Evolutionary conservation across 306 rosid species (phyloP), one percentile per base, ranked within the genome.

Genomic region (Astragalus glycyphyllos): DNA sequence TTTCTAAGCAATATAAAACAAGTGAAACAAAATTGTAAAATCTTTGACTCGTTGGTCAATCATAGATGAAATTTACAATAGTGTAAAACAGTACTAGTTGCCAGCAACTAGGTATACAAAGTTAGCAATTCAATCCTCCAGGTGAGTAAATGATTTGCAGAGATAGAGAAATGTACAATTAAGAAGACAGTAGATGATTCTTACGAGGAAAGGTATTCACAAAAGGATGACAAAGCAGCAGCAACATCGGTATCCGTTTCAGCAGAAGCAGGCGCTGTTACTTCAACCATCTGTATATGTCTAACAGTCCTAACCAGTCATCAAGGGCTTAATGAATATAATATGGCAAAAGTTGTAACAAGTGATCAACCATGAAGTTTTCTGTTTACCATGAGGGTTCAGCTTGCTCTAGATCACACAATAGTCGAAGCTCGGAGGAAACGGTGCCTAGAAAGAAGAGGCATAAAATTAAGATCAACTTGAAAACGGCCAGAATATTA

Each of bases 191-290:
- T 55, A 29, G 73, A 44, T 60, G 69, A 73, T 51, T 11, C 98
- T 87, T 83, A 94, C 97, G 98, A 97, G 48, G 98, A 97, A 85
- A 94, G 97, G 86, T 90, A 83, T 87, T 94, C 99, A 10, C 97
- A 91, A 60, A 94, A 94, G 68, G 91, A 89, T 32, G 97, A 83
- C 74, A 94, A 54, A 11, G 92, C 90, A 3, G 89, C 64, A 20
- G 74, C 96, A 79, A 89, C 89, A 75, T 90, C 97, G 23, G 86
- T 37, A 47, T 87, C 90, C 78, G 76, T 94, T 71, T 94, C 96
- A 23, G 92, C 81, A 41, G 95, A 17, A 61, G 97, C 96, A 34
- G 98, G 98, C 10, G 97, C 95, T 23, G 96, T 94, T 66, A 94
- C 97, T 88, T 89, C 92, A n/a, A 94, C 99, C 54, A 94, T 48